Base-by-base conservation (phyloP, 306 rosid genomes). In the Medicago lupulina region DNA sequence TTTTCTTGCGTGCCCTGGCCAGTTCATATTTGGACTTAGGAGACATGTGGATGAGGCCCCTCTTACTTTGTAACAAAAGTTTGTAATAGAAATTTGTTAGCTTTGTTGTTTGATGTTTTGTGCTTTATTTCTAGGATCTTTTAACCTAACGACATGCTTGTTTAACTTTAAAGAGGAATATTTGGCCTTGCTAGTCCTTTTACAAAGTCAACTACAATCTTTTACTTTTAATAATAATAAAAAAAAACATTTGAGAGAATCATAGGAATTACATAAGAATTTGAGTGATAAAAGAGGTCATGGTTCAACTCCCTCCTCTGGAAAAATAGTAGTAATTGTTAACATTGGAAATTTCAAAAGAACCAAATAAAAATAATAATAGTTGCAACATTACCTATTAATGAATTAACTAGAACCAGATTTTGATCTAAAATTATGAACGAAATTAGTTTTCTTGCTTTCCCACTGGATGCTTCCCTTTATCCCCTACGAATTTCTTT, bases 11-110 rank as follows among this genome's bases (percentile, higher is more conserved):
- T 74, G 76, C 18, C 53, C 76, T 59, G 17, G 12, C 47, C 12
- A 31, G 16, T 74, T 46, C 55, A 43, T 19, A 81, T 73, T 75
- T 76, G 58, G 77, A 67, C 38, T 64, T 67, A 41, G 73, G 77
- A 79, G 80, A 58, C 46, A 70, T 13, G 57, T 28, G 60, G 19
- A 40, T 8, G 47, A 28, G 63, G 71, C 46, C 41, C 60, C 60
- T 60, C 66, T 41, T 50, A 69, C 44, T 61, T 28, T 40, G 17
- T n/a, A 76, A 28, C 31, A 40, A 75, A 76, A 76, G 59, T 55
- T 55, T 44, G 38, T 10, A 44, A 71, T 53, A 36, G 46, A 41
- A 76, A 50, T 70, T 46, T 62, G 46, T 23, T 46, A 68, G 60
- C 4, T 38, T 18, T 28, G 31, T 28, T 41, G 4, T 46, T 28